phyloP scores from a whole-genome alignment of 1,139 yeast genomes.

The Blastobotrys ciferrii region DNA sequence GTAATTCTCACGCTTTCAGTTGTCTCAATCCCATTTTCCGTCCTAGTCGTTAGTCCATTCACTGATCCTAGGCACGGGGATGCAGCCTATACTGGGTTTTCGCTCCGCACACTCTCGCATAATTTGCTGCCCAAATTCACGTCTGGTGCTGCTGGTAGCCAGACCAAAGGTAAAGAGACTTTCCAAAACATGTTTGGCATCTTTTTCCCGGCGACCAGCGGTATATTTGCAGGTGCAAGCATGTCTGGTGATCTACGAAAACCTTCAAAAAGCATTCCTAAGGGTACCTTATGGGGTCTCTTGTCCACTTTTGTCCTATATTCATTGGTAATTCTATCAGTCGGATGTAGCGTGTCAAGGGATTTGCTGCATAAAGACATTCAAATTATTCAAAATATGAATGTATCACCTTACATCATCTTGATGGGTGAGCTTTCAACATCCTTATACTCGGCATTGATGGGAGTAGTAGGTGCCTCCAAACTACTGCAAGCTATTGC shows the following conservation, averaged over 20 bases:
- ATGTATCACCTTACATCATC: conserved; percentile 64
- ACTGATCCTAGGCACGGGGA: conserved; percentile 43
- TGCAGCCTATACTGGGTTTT: conserved; percentile 66
- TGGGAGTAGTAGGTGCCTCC: conserved; percentile 95
- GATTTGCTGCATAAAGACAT: conserved; percentile 71
- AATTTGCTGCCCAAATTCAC: conserved; percentile 81
- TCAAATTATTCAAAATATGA: conserved; percentile 80
- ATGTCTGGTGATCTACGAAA: conserved; percentile 92
- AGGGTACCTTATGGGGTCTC: conserved; percentile 83
- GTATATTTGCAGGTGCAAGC: conserved; percentile 97
- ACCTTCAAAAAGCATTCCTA: conserved; percentile 87
- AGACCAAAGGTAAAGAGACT: conserved; percentile 61
- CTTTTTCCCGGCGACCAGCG: conserved; percentile 97
- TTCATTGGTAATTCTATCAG: conserved; percentile 67
- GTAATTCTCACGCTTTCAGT: conserved; percentile 69
- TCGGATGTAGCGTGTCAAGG: conserved; percentile 80
- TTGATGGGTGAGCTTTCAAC: conserved; percentile 89
- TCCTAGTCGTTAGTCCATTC: conserved; percentile 62
- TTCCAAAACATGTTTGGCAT: conserved; percentile 87
- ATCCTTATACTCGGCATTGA: conserved; percentile 84
- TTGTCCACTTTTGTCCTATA: conserved; percentile 72
- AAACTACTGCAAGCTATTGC: conserved; percentile 87
- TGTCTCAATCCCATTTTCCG: conserved; percentile 76
- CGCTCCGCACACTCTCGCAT: conserved; percentile 59
- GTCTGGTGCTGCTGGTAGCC: conserved; percentile 88